Percentiles rank a stretch among this genome's conserved stretches.
These are phyloP conservation scores for Tricholoma matsutake DNA, from an alignment of 768 basidiomycete genomes.

Conservation along the genomic window DNA sequence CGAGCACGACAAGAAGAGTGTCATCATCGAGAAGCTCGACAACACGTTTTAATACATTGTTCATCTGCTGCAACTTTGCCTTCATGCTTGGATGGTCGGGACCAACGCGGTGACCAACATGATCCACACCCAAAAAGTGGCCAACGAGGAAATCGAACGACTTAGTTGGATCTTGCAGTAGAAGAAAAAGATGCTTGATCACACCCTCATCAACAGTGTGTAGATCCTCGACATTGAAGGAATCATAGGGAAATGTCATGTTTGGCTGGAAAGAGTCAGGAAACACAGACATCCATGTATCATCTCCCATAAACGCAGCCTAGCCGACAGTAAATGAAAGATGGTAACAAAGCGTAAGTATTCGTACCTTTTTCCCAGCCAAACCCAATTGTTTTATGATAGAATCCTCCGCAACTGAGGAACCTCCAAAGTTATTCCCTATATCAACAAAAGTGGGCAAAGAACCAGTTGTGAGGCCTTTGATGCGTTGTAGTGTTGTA, in stretches of 20 bases:
- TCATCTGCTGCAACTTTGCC: conserved; percentile 85
- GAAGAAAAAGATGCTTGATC: conserved; percentile 75
- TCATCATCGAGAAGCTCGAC: conserved; percentile 79
- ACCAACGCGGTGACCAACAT: conserved; percentile 92
- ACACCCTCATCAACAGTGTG: conserved; percentile 95
- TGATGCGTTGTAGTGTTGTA: conserved; percentile 90
- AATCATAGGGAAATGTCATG: conserved; percentile 85
- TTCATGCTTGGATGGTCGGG: conserved; percentile 86
- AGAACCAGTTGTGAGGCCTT: conserved; percentile 92
- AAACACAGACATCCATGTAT: conserved; percentile 94
- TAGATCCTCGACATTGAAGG: conserved; percentile 97
- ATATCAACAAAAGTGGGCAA: conserved; percentile 94
- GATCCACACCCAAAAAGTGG: conserved; percentile 94
- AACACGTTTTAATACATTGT: conserved; percentile 67
- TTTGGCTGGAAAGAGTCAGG: conserved; percentile 69
- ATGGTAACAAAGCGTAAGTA: not conserved
- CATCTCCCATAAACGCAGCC: conserved; percentile 92
- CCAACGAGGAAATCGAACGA: conserved; percentile 88
- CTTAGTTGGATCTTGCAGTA: conserved; percentile 49
- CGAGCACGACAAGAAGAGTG: conserved; percentile 86
- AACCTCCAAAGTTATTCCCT: conserved; percentile 90
- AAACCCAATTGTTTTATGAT: conserved; percentile 67
- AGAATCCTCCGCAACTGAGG: conserved; percentile 85
- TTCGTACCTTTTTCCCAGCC: conserved; percentile 58
- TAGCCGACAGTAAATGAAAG: conserved; percentile 28